Base-by-base conservation (phyloP, 2,329 filamentous ascomycete genomes). In the Pseudophaeomoniella oleicola region DNA sequence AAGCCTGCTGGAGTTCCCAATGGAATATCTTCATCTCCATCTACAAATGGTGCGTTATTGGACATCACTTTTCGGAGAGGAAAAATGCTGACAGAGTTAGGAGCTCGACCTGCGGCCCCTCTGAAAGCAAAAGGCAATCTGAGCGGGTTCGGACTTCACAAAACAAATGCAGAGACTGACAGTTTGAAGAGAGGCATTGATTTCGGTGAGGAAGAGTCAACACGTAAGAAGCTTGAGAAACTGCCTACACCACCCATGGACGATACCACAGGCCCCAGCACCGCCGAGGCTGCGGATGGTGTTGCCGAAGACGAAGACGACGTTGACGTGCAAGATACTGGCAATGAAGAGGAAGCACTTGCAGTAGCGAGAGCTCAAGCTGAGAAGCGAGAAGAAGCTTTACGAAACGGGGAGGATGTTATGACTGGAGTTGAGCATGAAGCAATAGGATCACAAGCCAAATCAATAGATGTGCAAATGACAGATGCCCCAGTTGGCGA, bases 141-240 rank as follows among this genome's bases (percentile, higher is more conserved):
- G 34, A 81, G 81, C 53, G 78, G 79, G 19, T 96, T 96, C 51
- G 88, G 86, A 2, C 75, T 96, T 32, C 69, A 71, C 39, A 90
- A 84, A 54, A 63, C 72, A 30, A 66, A 67, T 36, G 59, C 63
- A 34, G 84, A 85, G 37, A 57, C 57, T 15, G 79, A 83, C 36
- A 85, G 82, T 50, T 66, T 73, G 14, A 85, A 84, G 52, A 79
- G 78, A 46, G 85, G 82, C 42, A 66, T 93, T 15, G 78, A 86
- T 47, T 78, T 94, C 48, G 87, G 82, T 42, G 88, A 94, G 51
- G 88, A 94, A 49, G 84, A 93, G 50, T 78, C 76, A 19, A 81
- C 79, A 2, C 78, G 82, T 52, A 82, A 86, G 55, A 94, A 92
- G 63, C 72, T 98, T 45, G 85, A 85, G 53, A 90, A 87, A 60